Evolutionary conservation across 306 rosid species (phyloP), one percentile per base, ranked within the genome.

Genomic region (Carpinus viminea): DNA sequence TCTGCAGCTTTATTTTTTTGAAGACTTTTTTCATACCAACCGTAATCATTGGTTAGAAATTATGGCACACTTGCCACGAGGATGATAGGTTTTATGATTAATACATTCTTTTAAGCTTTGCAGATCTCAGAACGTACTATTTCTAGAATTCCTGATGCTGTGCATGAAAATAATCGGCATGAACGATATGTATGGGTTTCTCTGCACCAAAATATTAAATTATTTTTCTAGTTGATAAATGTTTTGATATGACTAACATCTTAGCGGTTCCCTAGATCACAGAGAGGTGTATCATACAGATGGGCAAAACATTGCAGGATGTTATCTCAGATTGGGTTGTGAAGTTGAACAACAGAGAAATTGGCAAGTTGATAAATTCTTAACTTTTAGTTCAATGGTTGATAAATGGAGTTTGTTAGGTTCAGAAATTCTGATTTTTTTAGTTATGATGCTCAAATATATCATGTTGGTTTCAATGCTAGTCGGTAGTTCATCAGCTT

Each of bases 231-330:
- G 65, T 81, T 70, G 43, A 68, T 68, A 34, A 18, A 41, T n/a
- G 68, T 50, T 48, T 77, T 69, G 69, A 74, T 38, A 8, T 73
- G 53, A 66, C 56, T 70, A 43, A 46, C 51, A 41, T 74, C 56
- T 47, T 74, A 62, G 8, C 71, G 79, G 41, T 68, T 81, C 69
- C 66, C 64, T 85, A 93, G 97, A 87, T 95, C 81, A 95, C 98
- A 12, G 89, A 80, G 74, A 86, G 83, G 86, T 91, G 97, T 74
- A 88, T 95, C 77, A 73, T 84, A 82, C 91, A 84, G 77, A 85
- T 92, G 97, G 97, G 97, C 65, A 86, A 88, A 90, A 89, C 95
- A 74, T 84, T 95, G 89, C 91, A 83, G 85, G 95, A 88, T 81
- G 86, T 94, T 80, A 74, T 91, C 74, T 80, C 95, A 10, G 98